Evolutionary conservation across 805 yeast genomes (phyloP), one percentile per base, ranked within the genome.

Genomic region (Zygoascus ofunaensis): DNA sequence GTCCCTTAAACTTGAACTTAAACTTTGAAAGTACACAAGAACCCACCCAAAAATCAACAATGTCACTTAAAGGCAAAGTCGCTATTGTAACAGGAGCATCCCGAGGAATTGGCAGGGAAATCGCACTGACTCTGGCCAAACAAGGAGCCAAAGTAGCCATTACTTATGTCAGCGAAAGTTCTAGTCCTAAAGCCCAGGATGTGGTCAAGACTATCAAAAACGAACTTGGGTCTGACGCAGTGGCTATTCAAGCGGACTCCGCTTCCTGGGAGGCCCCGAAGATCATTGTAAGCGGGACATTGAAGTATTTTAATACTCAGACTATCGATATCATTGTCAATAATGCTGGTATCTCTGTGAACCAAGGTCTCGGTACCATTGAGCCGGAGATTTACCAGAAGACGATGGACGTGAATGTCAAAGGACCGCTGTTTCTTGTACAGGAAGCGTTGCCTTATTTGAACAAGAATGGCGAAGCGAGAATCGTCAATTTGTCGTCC

Each of bases 271-370:
- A 49, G 26, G 22, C 38, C 3, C 45, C 48, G 8, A 40, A 46
- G 18, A 37, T 33, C 18, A 39, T 45, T 17, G 53, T 51, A 10
- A 32, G 24, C 17, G 46, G 15, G 26, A 43, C 42, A 30, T 32
- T 23, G 18, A 34, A 37, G 15, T 44, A 33, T 19, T 43, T 36
- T 23, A 28, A 32, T 2, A 30, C 35, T 5, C 19, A 42, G 23
- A 18, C 23, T 10, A 51, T 77, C 38, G 77, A 74, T 57, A 59
- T 78, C 44, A 69, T 77, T 49, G 64, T 77, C 53, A 73, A 75
- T 67, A 63, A 77, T 34, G 82, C 83, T 30, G 83, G 83, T 24
- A 76, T 77, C 58, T 75, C 79, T 49, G 79, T 76, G 55, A 72
- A 74, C 57, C 75, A 72, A 58, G 76, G 76, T 41, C 81, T 82